A percentile compares a stretch with the other conserved stretches of the same genome.
These are phyloP conservation scores for Cercospora zeina DNA, from an alignment of 2,329 filamentous ascomycete genomes.

Conservation along the genomic window DNA sequence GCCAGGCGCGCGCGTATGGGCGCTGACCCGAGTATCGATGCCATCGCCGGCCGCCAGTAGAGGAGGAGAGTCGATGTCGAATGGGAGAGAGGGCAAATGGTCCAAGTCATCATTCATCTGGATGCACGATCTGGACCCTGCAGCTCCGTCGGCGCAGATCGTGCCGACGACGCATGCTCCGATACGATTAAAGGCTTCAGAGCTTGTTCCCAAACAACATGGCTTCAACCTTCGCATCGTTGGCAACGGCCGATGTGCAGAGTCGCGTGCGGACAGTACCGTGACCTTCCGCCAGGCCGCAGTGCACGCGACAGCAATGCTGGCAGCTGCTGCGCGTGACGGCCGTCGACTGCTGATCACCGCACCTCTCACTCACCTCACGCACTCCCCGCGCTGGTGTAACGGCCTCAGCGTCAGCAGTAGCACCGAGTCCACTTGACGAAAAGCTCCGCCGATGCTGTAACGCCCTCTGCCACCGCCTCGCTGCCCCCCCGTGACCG, in stretches of 20 bases:
- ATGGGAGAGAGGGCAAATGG: neutral
- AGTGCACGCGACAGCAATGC: conserved; percentile 1
- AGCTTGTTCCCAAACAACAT: too few relatives aligned
- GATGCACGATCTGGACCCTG: conserved; percentile 6
- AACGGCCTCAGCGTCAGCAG: conserved; percentile 7
- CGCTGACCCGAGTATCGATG: conserved; percentile 26
- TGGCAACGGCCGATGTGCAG: neutral
- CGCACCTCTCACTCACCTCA: neutral
- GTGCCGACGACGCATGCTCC: conserved; percentile 2
- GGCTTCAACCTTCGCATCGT: neutral
- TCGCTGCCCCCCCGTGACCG: neutral
- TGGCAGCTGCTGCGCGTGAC: conserved; percentile 1
- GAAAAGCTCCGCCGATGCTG: conserved; percentile 6
- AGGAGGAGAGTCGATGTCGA: neutral
- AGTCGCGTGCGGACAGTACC: neutral
- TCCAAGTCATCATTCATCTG: conserved; percentile 12
- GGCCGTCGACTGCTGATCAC: conserved; percentile 1
- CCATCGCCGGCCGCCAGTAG: conserved; percentile 23
- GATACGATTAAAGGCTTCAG: too few relatives aligned
- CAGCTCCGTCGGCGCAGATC: conserved; percentile 3
- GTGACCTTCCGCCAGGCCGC: neutral
- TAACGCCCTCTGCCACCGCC: neutral
- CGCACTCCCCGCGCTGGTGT: conserved; percentile 1
- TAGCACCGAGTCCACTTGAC: neutral
- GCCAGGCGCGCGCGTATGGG: conserved; percentile 30